Percentiles rank a stretch among this genome's conserved stretches.
phyloP scores from a whole-genome alignment of 1,139 yeast species.

The Geotrichum carabidarum region DNA sequence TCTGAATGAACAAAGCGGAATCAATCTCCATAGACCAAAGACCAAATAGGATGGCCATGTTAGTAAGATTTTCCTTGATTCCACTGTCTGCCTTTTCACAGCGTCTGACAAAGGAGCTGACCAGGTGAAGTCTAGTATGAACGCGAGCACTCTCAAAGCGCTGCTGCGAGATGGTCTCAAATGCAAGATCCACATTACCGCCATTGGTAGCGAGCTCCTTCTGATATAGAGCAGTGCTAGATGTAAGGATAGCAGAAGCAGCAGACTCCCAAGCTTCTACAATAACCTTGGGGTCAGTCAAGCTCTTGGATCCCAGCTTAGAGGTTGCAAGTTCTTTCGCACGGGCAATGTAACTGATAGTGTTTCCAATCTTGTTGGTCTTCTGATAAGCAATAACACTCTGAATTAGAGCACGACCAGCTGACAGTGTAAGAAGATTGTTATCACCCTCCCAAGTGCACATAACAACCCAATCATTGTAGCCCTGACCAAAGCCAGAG shows the following conservation, averaged over 20 bases:
- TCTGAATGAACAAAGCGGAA: slow-evolving; percentile 71
- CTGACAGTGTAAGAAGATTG: slow-evolving; percentile 70
- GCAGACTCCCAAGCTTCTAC: slow-evolving; percentile 39
- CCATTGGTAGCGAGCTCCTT: slow-evolving; percentile 24
- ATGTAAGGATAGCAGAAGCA: slow-evolving; percentile 33
- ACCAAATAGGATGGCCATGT: slow-evolving; percentile 58
- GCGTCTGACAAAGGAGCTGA: slow-evolving; percentile 33
- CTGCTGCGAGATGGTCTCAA: slow-evolving; percentile 37
- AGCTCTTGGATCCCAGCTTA: slow-evolving; percentile 24
- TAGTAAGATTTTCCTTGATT: slow-evolving; percentile 41
- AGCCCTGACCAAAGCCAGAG: slow-evolving; percentile 80
- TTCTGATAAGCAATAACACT: slow-evolving; percentile 26
- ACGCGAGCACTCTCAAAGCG: slow-evolving; percentile 37
- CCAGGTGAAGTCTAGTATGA: slow-evolving; percentile 34
- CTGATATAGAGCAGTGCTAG: slow-evolving; percentile 28
- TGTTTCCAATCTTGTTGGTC: slow-evolving; percentile 29
- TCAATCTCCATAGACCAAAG: slow-evolving; percentile 69
- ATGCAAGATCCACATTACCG: slow-evolving; percentile 31
- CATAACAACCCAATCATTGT: slow-evolving; percentile 84
- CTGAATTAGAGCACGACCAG: slow-evolving; percentile 48
- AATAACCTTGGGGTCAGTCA: slow-evolving; percentile 28
- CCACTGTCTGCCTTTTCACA: slow-evolving; percentile 23
- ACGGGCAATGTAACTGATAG: slow-evolving; percentile 23
- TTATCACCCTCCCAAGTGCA: slow-evolving; percentile 97
- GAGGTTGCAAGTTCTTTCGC: slow-evolving; percentile 25